Evolutionary conservation across 805 yeast genomes (phyloP), one percentile per base, ranked within the genome.

Genomic region (Ogataea degrootiae): DNA sequence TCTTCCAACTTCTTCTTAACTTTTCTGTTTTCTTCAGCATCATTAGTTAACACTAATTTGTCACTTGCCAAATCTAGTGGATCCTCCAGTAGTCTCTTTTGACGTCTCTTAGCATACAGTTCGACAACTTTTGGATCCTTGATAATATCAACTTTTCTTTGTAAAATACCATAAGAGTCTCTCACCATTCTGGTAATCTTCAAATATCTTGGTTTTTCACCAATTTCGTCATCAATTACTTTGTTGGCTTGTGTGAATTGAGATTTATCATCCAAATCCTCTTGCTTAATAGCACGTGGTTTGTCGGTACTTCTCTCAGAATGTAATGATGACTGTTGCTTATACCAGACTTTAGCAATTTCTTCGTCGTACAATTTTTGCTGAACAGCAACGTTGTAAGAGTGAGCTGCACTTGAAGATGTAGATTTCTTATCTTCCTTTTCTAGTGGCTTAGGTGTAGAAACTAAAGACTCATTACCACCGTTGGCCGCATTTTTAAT

Each of bases 351-450:
- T 45, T 89, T 77, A 35, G 79, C 74, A 49, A 94, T 85, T 62
- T 94, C 98, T 50, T 85, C 91, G 52, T 92, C 97, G 59, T 94
- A 94, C 2, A 94, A 81, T 60, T 84, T 85, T 60, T 92, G 98
- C 65, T 92, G 98, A 52, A 80, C 67, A 0, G 92, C 89, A 39
- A 86, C 91, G 56, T 84, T 85, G 58, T 86, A 86, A 46, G 86
- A 81, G 65, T 86, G 92, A 0, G 85, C 82, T 33, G 78, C 77
- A 26, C 31, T 26, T 6, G 75, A 70, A 51, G 72, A 72, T 14
- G 47, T 70, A 64, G 41, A 47, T 56, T 75, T 74, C 44, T 69
- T 69, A n/a, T 64, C 65, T n/a, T 60, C 63, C 12, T 58, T 63
- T 3, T 59, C 53, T 9, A 34, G 21, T 2, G 51, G 46, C n/a